Conservation (phyloP, 495 filamentous ascomycete genomes). For the Aspergillus homomorphus region DNA sequence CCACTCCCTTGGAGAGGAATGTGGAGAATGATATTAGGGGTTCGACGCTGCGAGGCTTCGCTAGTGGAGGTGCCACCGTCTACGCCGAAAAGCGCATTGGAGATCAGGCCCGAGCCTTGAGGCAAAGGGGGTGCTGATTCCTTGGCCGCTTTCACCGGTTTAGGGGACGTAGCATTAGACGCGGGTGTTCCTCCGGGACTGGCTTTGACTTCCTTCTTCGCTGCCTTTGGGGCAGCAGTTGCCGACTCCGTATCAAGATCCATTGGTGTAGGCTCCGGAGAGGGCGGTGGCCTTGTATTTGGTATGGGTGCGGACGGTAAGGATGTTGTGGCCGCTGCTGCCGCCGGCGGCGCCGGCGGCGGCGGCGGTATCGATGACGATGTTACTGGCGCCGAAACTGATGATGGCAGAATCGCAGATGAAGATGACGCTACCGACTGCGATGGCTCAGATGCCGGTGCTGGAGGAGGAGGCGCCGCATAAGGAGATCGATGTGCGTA, state of each 20-base stretch:
- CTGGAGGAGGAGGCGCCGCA: constrained; percentile 17
- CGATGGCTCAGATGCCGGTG: constrained; percentile 19
- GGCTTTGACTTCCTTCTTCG: constrained; percentile 38
- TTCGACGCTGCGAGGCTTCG: constrained; percentile 42
- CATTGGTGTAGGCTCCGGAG: constrained; percentile 34
- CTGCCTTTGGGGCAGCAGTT: constrained; percentile 14
- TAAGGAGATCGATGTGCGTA: constrained; percentile 33
- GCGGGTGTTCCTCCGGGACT: constrained; percentile 44
- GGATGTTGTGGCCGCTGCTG: neutral
- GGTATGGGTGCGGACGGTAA: neutral
- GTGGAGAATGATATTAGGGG: constrained; percentile 80
- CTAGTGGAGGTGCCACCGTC: constrained; percentile 37
- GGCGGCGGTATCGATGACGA: neutral
- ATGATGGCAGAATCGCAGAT: neutral
- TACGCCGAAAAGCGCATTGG: constrained; percentile 58
- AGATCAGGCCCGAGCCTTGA: constrained; percentile 65
- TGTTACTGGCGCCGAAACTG: neutral
- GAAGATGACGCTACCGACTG: neutral
- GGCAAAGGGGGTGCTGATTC: constrained; percentile 56
- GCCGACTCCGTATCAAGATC: constrained; percentile 35
- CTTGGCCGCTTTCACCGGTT: constrained; percentile 50
- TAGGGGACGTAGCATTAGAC: constrained; percentile 59
- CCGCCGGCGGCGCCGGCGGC: too few species aligned
- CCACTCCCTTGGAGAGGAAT: constrained; percentile 74
- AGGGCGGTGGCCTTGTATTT: constrained; percentile 19